Evolutionary conservation across 164 flowering plant species (phyloP), one percentile per base, ranked within the genome.

Genomic region (Magnolia changhungtana): DNA sequence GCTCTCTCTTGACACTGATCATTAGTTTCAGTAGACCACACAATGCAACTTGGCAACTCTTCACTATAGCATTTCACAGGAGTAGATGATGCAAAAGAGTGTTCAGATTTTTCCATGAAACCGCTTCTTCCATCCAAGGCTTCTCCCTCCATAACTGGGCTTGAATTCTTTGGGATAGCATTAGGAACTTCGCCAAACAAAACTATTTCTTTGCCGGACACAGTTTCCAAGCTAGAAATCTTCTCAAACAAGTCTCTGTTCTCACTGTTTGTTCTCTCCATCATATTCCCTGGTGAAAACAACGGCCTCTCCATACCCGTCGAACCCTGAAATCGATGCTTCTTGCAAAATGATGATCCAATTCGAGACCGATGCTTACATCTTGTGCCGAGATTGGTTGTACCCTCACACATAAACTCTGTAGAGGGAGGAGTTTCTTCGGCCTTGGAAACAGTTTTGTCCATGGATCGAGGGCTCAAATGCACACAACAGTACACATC

Each of bases 401-500:
- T 92, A 24, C 98, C 99, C 83, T 83, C 91, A 82, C 99, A 96
- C 87, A 92, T 81, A 61, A 88, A 88, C 27, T 85, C 73, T 50
- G 87, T 88, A 78, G 75, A n/a, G 68, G 87, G 75, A 7, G 81
- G 81, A 65, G 83, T 63, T 59, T 77, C 72, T 80, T 91, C 94
- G 59, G 81, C 64, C 79, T 86, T 89, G 2, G 83, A 75, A 70
- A 89, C 76, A 72, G 89, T 74, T 77, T 80, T 85, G 19, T 86
- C 83, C 21, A 68, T 73, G 75, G 88, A 89, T 74, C 88, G 91
- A 84, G 88, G 82, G 45, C 90, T 83, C 88, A 94, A 85, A 82
- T 96, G 99, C 69, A 92, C 96, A 88, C 97, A 92, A 78, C 99
- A 96, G 77, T 91, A 94, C 68, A 88, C 86, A 83, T 92, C 95